Evolutionary conservation across 306 rosid species (phyloP).

Genomic region (Casuarina cunninghamiana): DNA sequence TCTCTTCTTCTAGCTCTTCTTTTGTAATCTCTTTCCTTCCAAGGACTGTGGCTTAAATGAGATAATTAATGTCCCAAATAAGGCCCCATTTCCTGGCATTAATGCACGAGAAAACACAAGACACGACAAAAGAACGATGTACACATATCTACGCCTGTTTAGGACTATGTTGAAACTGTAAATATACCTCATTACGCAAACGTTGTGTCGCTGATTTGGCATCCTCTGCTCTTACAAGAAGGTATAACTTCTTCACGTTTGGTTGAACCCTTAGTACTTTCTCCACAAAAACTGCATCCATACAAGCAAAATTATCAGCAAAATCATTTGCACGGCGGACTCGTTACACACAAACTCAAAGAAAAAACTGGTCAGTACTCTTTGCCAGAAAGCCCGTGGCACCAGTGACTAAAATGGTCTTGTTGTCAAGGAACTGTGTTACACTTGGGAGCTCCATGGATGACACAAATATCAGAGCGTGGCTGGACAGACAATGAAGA

Average conservation of each 20-base stretch:
- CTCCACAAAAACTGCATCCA: constrained; percentile 65
- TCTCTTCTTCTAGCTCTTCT: neutral
- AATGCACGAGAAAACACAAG: neutral
- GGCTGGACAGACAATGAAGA: neutral
- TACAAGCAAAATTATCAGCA: neutral
- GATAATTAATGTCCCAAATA: neutral
- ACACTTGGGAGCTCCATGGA: constrained; percentile 70
- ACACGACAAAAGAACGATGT: neutral
- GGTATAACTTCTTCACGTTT: constrained; percentile 69
- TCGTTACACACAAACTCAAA: neutral
- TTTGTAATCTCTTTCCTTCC: neutral
- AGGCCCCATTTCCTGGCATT: neutral
- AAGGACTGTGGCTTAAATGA: neutral
- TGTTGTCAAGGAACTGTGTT: constrained; percentile 48
- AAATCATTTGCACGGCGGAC: neutral
- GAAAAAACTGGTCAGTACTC: constrained; percentile 33
- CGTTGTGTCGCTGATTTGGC: constrained; percentile 50
- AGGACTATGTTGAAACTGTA: neutral
- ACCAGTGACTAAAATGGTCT: constrained; percentile 59
- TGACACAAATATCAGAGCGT: constrained; percentile 13
- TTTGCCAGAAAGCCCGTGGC: constrained; percentile 78
- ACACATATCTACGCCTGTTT: neutral
- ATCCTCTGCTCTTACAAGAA: constrained; percentile 68
- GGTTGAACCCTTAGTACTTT: constrained; percentile 81
- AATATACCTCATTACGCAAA: constrained; percentile 56